Percentiles rank a stretch among this genome's conserved stretches.
phyloP scores from a whole-genome alignment of 2,329 filamentous ascomycete genomes.

The Malbranchea zuffiana region DNA sequence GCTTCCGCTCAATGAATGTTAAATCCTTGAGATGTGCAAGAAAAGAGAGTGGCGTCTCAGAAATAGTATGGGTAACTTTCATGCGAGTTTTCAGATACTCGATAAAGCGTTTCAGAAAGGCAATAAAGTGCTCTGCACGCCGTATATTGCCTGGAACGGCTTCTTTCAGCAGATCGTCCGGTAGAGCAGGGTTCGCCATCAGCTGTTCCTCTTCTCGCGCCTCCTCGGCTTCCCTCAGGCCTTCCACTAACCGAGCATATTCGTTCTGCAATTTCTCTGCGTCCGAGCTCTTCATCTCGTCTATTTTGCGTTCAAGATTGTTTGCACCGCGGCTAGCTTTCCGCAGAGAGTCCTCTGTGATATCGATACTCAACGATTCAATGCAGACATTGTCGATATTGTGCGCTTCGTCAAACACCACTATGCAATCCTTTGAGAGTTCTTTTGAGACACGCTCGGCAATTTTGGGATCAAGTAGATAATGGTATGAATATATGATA shows the following conservation, averaged over 20 bases:
- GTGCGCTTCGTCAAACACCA: constrained; percentile 97
- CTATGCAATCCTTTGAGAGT: constrained; percentile 93
- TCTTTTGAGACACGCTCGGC: constrained; percentile 91
- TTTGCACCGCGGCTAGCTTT: constrained; percentile 83
- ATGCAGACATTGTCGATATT: constrained; percentile 99
- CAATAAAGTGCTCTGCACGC: constrained; percentile 87
- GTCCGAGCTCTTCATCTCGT: constrained; percentile 91
- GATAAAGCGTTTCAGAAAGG: constrained; percentile 91
- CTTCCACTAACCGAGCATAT: constrained; percentile 90
- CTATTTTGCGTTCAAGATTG: constrained; percentile 82
- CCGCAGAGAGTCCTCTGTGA: constrained; percentile 86
- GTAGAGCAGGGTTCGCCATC: constrained; percentile 89
- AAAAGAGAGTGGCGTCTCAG: constrained; percentile 91
- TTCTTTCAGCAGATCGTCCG: constrained; percentile 88
- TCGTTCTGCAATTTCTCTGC: constrained; percentile 89
- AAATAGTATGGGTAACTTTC: constrained; percentile 96
- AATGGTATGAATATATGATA: constrained; percentile 99
- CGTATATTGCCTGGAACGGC: constrained; percentile 94
- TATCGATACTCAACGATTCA: constrained; percentile 88
- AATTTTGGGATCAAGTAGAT: constrained; percentile 94
- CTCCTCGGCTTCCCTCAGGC: constrained; percentile 76
- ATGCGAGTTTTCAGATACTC: constrained; percentile 97
- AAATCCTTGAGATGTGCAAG: constrained; percentile 85
- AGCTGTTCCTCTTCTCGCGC: constrained; percentile 88
- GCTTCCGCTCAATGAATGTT: constrained; percentile 96